Evolutionary conservation across 73 alveolate species (phyloP).

Genomic region (Uronychia binucleata): DNA sequence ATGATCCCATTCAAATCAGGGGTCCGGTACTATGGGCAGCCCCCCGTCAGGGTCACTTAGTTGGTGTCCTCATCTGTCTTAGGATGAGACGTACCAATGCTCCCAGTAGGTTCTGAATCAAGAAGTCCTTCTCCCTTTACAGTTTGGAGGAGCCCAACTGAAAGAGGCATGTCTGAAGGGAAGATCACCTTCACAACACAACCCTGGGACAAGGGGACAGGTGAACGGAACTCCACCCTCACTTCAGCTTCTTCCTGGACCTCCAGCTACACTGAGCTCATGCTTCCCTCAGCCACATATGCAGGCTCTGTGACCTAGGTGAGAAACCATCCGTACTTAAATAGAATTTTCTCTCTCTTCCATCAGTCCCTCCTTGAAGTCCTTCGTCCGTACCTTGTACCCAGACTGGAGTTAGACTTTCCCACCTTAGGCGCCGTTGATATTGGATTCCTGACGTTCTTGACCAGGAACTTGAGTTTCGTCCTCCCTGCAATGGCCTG

Average conservation of each 20-base stretch:
- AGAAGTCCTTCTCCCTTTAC: not conserved
- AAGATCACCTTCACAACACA: not conserved
- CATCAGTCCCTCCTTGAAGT: constrained; percentile 33
- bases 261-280: not conserved
- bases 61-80: no score
- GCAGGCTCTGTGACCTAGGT: constrained; percentile 30
- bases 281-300: not conserved
- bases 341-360: constrained; percentile 34
- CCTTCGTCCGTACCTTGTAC: constrained; percentile 21
- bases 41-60: no score
- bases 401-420: constrained; percentile 19
- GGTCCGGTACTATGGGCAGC: not conserved
- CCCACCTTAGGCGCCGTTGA: constrained; percentile 20
- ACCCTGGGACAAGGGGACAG: not conserved
- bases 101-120: no score
- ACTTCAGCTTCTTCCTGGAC: not conserved
- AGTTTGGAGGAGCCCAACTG: not conserved
- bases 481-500: constrained; percentile 15
- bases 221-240: not conserved
- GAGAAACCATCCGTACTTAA: no score
- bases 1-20: not conserved
- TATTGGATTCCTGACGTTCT: constrained; percentile 52
- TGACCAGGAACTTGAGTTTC: constrained; percentile 29
- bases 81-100: no score
- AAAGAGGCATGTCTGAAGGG: not conserved